These are phyloP conservation scores for Hamiltosporidium tvaerminnensis DNA, from an alignment of 371 early-diverging fungal species.

Conservation along the genomic window DNA sequence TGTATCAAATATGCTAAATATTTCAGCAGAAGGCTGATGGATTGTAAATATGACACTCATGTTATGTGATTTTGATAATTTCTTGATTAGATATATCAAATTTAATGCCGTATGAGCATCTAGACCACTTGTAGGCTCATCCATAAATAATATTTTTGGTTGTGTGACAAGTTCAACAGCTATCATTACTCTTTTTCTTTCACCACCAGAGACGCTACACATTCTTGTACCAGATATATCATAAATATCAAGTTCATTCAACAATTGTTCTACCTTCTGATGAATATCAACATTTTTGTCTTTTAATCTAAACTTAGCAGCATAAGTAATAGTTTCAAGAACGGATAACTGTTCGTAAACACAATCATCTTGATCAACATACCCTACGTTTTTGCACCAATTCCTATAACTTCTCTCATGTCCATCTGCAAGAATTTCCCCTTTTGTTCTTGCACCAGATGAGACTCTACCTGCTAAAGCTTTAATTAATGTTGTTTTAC, in stretches of 20 bases:
- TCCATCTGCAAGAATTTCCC: slow-evolving; percentile 23
- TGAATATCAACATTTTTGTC: not conserved
- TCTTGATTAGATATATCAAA: not conserved
- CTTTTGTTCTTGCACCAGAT: slow-evolving; percentile 22
- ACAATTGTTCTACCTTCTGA: not conserved
- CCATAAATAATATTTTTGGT: slow-evolving; percentile 56
- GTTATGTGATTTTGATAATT: not conserved
- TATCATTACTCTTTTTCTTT: slow-evolving; percentile 57
- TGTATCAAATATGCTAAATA: not conserved
- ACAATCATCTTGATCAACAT: slow-evolving; percentile 25
- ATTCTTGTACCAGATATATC: slow-evolving; percentile 35
- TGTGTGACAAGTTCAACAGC: slow-evolving; percentile 57
- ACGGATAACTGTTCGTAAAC: slow-evolving; percentile 21
- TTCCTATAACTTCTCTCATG: slow-evolving; percentile 41
- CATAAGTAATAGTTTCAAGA: not conserved
- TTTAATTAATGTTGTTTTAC: slow-evolving; percentile 53
- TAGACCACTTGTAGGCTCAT: slow-evolving; percentile 56
- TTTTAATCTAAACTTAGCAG: not conserved
- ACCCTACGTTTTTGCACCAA: slow-evolving; percentile 21
- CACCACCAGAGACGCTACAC: slow-evolving; percentile 55
- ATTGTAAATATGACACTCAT: not conserved
- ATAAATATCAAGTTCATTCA: slow-evolving; percentile 42
- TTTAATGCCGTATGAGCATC: slow-evolving; percentile 8
- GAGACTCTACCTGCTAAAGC: slow-evolving; percentile 31
- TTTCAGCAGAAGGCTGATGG: not conserved